Conservation (phyloP, 495 filamentous ascomycete genomes). For the Aspergillus conjunctus region DNA sequence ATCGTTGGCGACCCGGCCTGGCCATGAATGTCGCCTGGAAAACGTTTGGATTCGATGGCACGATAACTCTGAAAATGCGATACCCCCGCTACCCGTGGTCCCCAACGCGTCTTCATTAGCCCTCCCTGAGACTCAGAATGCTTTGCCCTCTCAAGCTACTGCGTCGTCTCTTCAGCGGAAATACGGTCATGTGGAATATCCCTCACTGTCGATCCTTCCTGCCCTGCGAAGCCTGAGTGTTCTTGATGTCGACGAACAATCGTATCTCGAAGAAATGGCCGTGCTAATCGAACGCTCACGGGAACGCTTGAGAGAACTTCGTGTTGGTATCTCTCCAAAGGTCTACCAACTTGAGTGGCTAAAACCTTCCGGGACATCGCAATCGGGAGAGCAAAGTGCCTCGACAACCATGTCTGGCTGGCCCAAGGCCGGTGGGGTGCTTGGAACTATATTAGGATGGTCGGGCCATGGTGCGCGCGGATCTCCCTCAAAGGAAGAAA, state of each 20-base stretch:
- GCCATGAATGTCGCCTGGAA: slow-evolving; percentile 67
- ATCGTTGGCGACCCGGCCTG: slow-evolving; percentile 65
- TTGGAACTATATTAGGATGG: slow-evolving; percentile 23
- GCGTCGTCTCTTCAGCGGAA: slow-evolving; percentile 33
- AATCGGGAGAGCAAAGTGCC: slow-evolving; percentile 20
- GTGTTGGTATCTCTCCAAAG: slow-evolving; percentile 73
- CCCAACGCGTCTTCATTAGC: slow-evolving; percentile 27
- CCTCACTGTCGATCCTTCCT: slow-evolving; percentile 82
- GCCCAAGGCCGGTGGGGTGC: slow-evolving; percentile 65
- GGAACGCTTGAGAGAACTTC: slow-evolving; percentile 68
- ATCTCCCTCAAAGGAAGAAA: neutral
- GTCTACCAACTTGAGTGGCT: slow-evolving; percentile 60
- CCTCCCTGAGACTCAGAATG: slow-evolving; percentile 25
- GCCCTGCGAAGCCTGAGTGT: slow-evolving; percentile 79
- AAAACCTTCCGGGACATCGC: slow-evolving; percentile 47
- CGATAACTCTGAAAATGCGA: slow-evolving; percentile 63
- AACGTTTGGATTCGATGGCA: slow-evolving; percentile 90
- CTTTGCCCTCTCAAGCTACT: slow-evolving; percentile 14
- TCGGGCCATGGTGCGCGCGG: slow-evolving; percentile 5
- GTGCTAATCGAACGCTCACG: slow-evolving; percentile 75
- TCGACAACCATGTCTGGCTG: slow-evolving; percentile 31
- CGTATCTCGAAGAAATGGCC: slow-evolving; percentile 88
- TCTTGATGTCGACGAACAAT: slow-evolving; percentile 84
- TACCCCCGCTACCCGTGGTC: slow-evolving; percentile 31
- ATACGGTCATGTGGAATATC: slow-evolving; percentile 69